Base-by-base conservation (phyloP, 1,284 basidiomycete genomes). In the Phlebopus sp. region DNA sequence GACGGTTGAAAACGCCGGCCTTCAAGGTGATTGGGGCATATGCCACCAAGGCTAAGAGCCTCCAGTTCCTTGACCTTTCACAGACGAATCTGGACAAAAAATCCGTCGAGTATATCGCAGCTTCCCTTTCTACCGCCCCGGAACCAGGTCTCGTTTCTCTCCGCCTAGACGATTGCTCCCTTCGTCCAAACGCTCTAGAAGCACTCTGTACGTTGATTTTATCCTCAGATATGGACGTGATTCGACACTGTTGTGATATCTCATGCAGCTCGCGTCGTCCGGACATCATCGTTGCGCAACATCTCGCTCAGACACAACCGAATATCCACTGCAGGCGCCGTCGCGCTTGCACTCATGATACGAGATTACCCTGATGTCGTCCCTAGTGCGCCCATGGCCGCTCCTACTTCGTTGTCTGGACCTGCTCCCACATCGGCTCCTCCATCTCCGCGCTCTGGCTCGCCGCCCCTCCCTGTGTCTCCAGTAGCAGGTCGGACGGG, bases 331-430 rank as follows among this genome's bases (percentile, higher is more conserved):
- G 79, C 86, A 0, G 91, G 92, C 18, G 92, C 88, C 1, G 92
- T 97, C 2, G 87, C 92, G 0, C 75, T 97, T n/a, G 92, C 93
- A 0, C 77, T 96, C 43, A 95, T 97, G 90, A 92, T 97, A 54
- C 83, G 90, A 48, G 94, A 97, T 67, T 97, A 96, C 62, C 90
- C 91, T 3, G 90, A 94, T 58, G 75, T 82, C 40, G 74, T 83
- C 39, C 75, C 47, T 10, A 10, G 31, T 29, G 25, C 17, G 6
- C 47, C 56, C 3, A 11, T 21, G 2, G 52, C 32, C 17, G 44
- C 55, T 21, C 46, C 57, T 10, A 57, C 66, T 17, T 39, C 52
- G 0, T 54, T 57, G 17, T 46, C 59, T 5, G 15, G 36, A 5
- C 51, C 60, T 14, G 36, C 52, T 5, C 56, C 64, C 19, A 51